Conservation (phyloP, 2,329 filamentous ascomycete species). For the Monilinia aucupariae region DNA sequence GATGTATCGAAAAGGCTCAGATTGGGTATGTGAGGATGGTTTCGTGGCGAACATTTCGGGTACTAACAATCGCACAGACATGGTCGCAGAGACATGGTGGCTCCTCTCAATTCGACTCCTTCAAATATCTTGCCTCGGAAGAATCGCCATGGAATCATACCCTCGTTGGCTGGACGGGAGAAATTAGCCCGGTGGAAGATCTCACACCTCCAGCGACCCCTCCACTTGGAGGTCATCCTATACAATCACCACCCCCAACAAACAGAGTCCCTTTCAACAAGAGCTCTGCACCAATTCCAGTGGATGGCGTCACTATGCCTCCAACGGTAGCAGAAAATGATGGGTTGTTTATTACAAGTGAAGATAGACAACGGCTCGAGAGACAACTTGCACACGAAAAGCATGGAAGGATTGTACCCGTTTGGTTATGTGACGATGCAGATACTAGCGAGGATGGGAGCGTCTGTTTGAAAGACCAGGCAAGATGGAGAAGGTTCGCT, state of each 20-base stretch:
- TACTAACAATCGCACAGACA: constrained; percentile 47
- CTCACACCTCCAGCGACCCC: constrained; percentile 45
- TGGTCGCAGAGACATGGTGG: constrained; percentile 75
- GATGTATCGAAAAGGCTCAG: constrained; percentile 51
- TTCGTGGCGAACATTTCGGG: background rate
- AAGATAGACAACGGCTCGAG: constrained; percentile 69
- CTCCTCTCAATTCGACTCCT: constrained; percentile 87
- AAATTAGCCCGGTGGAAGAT: constrained; percentile 57
- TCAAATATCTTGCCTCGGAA: constrained; percentile 79
- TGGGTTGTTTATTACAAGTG: constrained; percentile 63
- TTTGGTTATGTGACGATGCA: constrained; percentile 79
- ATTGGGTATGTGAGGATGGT: constrained; percentile 50
- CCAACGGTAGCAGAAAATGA: constrained; percentile 57
- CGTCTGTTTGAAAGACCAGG: constrained; percentile 72
- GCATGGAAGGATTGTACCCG: constrained; percentile 73
- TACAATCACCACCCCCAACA: constrained; percentile 37
- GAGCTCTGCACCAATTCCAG: constrained; percentile 72
- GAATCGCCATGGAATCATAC: constrained; percentile 85
- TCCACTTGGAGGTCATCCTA: constrained; percentile 42
- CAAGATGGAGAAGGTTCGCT: constrained; percentile 81
- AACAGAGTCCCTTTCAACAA: constrained; percentile 53
- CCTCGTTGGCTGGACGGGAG: constrained; percentile 90
- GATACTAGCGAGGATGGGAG: constrained; percentile 59
- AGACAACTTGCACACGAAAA: constrained; percentile 65
- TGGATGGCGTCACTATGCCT: constrained; percentile 55